Evolutionary conservation across 768 basidiomycete genomes (phyloP).

Genomic region (Roridomyces roridus): DNA sequence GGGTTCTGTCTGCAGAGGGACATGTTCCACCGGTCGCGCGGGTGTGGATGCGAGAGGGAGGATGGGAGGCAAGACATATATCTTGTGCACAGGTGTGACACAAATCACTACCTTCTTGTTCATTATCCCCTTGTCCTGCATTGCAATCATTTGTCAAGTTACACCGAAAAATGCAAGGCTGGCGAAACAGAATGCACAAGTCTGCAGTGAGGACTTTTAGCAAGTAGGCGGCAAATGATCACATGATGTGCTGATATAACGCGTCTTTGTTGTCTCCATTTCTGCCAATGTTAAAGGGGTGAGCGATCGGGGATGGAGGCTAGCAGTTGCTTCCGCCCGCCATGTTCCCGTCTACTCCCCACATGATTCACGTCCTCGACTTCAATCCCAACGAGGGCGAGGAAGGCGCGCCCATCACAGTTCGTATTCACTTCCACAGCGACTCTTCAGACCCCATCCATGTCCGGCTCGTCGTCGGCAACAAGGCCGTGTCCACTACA

Average conservation of each 20-base stretch:
- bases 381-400: conserved; percentile 72
- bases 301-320: too few relatives aligned
- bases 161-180: too few relatives aligned
- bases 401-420: conserved; percentile 65
- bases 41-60: conserved; percentile 49
- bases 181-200: too few relatives aligned
- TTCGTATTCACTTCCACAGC: conserved; percentile 65
- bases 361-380: conserved; percentile 67
- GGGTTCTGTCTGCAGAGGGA: conserved; percentile 72
- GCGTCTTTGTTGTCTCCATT: too few relatives aligned
- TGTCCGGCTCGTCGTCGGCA: conserved; percentile 78
- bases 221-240: too few relatives aligned
- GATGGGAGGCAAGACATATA: conserved; percentile 62
- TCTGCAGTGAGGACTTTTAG: too few relatives aligned
- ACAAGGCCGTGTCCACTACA: conserved; percentile 69
- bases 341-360: conserved; percentile 31
- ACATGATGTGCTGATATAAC: too few relatives aligned
- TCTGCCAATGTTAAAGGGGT: too few relatives aligned
- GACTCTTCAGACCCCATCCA: conserved; percentile 57
- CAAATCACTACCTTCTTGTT: too few relatives aligned
- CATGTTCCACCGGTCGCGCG: conserved; percentile 77
- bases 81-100: conserved; percentile 40
- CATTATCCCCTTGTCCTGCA: background rate
- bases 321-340: conserved; percentile 51
- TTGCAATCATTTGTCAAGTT: too few relatives aligned